These are phyloP conservation scores for Isabelozyma gotoi DNA, from an alignment of 805 yeast species.

Conservation along the genomic window DNA sequence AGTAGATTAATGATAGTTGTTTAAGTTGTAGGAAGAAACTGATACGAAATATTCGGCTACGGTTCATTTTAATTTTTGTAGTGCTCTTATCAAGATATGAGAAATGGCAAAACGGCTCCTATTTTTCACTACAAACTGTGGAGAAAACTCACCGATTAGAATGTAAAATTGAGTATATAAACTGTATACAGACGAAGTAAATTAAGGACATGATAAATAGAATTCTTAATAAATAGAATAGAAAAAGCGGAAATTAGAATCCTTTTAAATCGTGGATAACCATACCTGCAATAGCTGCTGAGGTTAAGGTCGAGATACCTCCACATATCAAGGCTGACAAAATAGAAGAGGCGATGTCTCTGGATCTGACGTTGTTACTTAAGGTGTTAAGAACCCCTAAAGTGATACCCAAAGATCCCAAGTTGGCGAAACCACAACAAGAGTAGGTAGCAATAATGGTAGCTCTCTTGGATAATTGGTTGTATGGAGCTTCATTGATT, in stretches of 20 bases:
- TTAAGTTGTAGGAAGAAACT: too few relatives aligned
- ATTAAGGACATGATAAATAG: too few relatives aligned
- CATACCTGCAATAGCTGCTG: slow-evolving; percentile 66
- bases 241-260: slow-evolving; percentile 11
- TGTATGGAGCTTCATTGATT: slow-evolving; percentile 42
- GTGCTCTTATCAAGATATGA: too few relatives aligned
- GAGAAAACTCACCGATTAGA: too few relatives aligned
- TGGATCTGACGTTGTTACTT: slow-evolving; percentile 49
- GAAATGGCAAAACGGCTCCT: too few relatives aligned
- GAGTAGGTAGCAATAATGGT: slow-evolving; percentile 59
- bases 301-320: slow-evolving; percentile 50
- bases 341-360: slow-evolving; percentile 46
- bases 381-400: slow-evolving; percentile 58
- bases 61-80: too few relatives aligned
- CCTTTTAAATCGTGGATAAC: slow-evolving; percentile 49
- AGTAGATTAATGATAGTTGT: too few relatives aligned
- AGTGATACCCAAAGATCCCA: slow-evolving; percentile 62
- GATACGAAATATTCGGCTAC: too few relatives aligned
- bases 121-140: too few relatives aligned
- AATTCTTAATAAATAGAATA: too few relatives aligned
- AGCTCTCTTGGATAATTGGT: slow-evolving; percentile 48
- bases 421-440: slow-evolving; percentile 61
- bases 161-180: neutral
- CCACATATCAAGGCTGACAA: slow-evolving; percentile 53
- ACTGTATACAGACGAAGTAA: neutral